phyloP scores from a whole-genome alignment of 768 basidiomycete genomes.

The Collybia mongolica region DNA sequence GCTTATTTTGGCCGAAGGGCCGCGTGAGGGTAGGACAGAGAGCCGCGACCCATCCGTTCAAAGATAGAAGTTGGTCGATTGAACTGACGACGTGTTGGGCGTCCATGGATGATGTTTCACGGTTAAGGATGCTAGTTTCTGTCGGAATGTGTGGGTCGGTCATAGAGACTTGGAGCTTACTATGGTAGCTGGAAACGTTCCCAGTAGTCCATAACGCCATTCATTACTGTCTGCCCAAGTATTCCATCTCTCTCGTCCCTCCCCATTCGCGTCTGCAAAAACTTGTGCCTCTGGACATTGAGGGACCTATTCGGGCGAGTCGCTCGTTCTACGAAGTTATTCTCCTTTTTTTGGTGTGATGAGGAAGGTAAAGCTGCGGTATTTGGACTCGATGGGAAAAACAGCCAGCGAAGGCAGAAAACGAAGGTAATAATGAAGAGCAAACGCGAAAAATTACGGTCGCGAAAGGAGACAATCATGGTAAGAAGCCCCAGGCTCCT shows the following conservation, averaged over 20 bases:
- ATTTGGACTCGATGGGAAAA: constrained; percentile 34
- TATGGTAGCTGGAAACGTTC: constrained; percentile 89
- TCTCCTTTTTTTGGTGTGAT: constrained; percentile 44
- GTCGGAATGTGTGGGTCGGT: not conserved
- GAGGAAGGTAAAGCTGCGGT: constrained; percentile 31
- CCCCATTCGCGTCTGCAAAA: constrained; percentile 86
- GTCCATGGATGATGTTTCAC: constrained; percentile 87
- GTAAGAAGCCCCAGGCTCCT: no score
- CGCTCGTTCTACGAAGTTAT: constrained; percentile 55
- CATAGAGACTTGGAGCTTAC: constrained; percentile 41
- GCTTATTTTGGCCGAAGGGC: constrained; percentile 92
- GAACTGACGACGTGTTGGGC: constrained; percentile 86
- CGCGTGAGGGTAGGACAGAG: constrained; percentile 90
- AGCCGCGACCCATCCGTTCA: constrained; percentile 98
- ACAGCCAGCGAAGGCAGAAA: constrained; percentile 33
- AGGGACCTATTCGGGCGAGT: constrained; percentile 70
- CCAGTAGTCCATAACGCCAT: constrained; percentile 90
- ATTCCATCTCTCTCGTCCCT: constrained; percentile 84
- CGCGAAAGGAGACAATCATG: constrained; percentile 45
- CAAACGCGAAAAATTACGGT: constrained; percentile 48
- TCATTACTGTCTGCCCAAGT: constrained; percentile 68
- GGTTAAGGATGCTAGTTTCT: constrained; percentile 63
- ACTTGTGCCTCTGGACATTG: constrained; percentile 86
- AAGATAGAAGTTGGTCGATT: constrained; percentile 90
- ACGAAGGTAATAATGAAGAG: constrained; percentile 27